A percentile compares a stretch with the other conserved stretches of the same genome.
Conservation (phyloP, 805 yeast genomes). For the Wickerhamiella bombiphila region DNA sequence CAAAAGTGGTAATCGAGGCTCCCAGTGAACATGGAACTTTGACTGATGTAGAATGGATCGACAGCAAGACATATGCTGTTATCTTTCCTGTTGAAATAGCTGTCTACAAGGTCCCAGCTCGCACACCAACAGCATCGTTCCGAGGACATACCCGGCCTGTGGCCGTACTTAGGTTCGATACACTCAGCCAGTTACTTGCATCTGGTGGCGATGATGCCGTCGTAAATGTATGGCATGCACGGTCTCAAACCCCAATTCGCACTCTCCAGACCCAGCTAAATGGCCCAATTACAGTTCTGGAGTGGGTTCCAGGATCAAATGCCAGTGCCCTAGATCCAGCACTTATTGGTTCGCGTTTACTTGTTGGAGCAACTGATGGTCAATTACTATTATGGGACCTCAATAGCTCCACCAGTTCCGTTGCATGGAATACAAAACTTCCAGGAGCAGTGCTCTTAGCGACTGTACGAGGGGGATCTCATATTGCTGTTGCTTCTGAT, state of each 20-base stretch:
- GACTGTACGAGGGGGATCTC: not conserved
- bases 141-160: conserved; percentile 54
- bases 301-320: conserved; percentile 7
- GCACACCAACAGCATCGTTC: conserved; percentile 19
- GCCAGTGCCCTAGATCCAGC: conserved; percentile 1
- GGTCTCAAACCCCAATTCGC: conserved; percentile 18
- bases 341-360: conserved; percentile 8
- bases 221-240: conserved; percentile 69
- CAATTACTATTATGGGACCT: conserved; percentile 7
- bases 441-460: conserved; percentile 1
- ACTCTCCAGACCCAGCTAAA: conserved; percentile 15
- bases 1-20: conserved; percentile 11
- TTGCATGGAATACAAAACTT: not conserved
- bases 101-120: conserved; percentile 38
- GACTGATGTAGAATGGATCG: conserved; percentile 58
- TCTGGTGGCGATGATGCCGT: conserved; percentile 67
- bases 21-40: conserved; percentile 5
- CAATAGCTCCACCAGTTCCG: not conserved
- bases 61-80: conserved; percentile 50
- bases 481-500: not conserved
- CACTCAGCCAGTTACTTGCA: conserved; percentile 39
- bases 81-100: conserved; percentile 41
- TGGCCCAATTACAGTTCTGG: conserved; percentile 17
- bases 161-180: conserved; percentile 41
- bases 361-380: conserved; percentile 10